phyloP scores from a whole-genome alignment of 208 protist genomes.

The Polymyxa betae region DNA sequence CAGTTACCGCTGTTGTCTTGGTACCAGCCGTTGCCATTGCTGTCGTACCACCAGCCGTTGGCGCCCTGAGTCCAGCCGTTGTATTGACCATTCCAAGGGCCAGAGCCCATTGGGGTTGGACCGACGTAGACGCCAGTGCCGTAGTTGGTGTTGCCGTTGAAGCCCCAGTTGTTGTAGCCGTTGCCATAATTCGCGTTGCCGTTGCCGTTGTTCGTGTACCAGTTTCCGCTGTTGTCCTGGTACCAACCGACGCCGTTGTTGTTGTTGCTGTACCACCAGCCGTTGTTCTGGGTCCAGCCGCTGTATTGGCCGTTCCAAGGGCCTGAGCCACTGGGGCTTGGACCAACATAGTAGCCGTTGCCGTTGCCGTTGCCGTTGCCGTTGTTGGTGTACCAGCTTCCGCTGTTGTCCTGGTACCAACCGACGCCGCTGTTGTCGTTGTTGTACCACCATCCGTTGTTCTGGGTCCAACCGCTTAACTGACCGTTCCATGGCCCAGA shows the following conservation, averaged over 20 bases:
- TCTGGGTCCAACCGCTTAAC: neutral
- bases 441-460: neutral
- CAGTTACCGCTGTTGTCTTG: constrained; percentile 26
- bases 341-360: neutral
- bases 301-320: neutral
- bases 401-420: neutral
- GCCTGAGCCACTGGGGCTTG: neutral
- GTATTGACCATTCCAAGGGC: neutral
- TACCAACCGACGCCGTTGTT: neutral
- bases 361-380: neutral
- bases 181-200: neutral
- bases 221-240: neutral
- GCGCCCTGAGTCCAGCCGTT: neutral
- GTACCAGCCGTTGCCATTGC: neutral
- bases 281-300: neutral
- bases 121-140: neutral
- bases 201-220: constrained; percentile 6
- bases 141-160: constrained; percentile 4
- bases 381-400: neutral
- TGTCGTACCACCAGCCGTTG: constrained; percentile 16
- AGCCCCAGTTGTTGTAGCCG: neutral
- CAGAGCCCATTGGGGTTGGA: too few relatives aligned
- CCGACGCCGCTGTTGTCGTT: neutral
- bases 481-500: neutral
- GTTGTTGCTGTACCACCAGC: neutral